Conservation (phyloP, 2,329 filamentous ascomycete genomes). For the Pseudogymnoascus sp. region DNA sequence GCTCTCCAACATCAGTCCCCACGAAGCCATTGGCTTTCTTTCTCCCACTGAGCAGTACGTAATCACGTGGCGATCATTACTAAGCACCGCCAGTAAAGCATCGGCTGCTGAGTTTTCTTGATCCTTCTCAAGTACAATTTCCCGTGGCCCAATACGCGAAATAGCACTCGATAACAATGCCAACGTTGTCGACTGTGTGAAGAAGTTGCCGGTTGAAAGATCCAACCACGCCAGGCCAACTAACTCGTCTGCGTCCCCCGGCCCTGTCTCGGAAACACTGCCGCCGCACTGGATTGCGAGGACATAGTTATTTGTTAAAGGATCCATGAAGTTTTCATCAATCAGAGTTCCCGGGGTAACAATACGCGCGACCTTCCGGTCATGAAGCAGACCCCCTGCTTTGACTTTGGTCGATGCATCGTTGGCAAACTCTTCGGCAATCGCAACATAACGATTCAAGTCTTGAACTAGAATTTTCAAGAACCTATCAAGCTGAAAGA, state of each 20-base stretch:
- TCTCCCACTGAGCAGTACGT: conserved; percentile 55
- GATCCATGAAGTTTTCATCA: conserved; percentile 95
- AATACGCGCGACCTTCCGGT: conserved; percentile 76
- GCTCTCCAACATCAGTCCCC: conserved; percentile 71
- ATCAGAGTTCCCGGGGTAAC: conserved; percentile 93
- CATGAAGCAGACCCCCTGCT: conserved; percentile 72
- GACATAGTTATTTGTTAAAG: conserved; percentile 87
- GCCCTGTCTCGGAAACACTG: not conserved
- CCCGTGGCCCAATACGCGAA: conserved; percentile 73
- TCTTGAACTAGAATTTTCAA: conserved; percentile 91
- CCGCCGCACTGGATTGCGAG: conserved; percentile 63
- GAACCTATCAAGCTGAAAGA: conserved; percentile 85
- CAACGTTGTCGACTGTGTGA: conserved; percentile 68
- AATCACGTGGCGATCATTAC: conserved; percentile 67
- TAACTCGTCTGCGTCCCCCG: conserved; percentile 23
- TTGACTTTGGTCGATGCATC: conserved; percentile 61
- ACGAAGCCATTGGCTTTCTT: conserved; percentile 40
- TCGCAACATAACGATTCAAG: conserved; percentile 80
- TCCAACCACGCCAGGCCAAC: conserved; percentile 91
- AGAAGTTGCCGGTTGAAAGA: conserved; percentile 89
- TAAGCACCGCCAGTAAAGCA: conserved; percentile 58
- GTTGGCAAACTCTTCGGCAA: conserved; percentile 87
- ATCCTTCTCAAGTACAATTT: conserved; percentile 70
- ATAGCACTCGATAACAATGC: conserved; percentile 70
- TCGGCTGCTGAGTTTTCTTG: conserved; percentile 51